Percentiles rank a stretch among this genome's conserved stretches.
phyloP scores from a whole-genome alignment of 139 green algal species.

The Microglena sp. region DNA sequence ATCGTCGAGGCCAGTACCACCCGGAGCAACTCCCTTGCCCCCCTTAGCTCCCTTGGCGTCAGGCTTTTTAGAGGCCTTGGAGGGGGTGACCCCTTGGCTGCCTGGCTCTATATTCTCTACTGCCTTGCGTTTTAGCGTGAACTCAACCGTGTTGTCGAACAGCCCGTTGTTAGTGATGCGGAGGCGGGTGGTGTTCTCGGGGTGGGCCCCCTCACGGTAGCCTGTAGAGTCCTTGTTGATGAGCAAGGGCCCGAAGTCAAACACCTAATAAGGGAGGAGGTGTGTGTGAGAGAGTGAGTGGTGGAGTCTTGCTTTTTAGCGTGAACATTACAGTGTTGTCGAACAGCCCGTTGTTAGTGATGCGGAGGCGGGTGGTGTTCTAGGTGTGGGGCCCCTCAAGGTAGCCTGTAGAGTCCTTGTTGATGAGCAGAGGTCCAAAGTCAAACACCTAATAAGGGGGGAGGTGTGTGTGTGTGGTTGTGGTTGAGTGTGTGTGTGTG shows the following conservation, averaged over 20 bases:
- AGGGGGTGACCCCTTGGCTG: slow-evolving; percentile 9
- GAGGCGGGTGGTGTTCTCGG: slow-evolving; percentile 49
- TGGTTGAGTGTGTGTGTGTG: too few species aligned
- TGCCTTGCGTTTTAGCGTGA: slow-evolving; percentile 39
- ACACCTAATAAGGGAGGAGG: slow-evolving; percentile 37
- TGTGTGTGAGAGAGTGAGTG: too few species aligned
- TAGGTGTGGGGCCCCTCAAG: slow-evolving; percentile 36
- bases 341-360: slow-evolving; percentile 74
- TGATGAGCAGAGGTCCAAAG: slow-evolving; percentile 63
- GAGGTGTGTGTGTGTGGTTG: too few species aligned
- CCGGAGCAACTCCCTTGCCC: not conserved
- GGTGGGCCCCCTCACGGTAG: slow-evolving; percentile 31
- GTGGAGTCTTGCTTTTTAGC: slow-evolving; percentile 42
- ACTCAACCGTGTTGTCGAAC: slow-evolving; percentile 51
- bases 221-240: too few species aligned
- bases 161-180: slow-evolving; percentile 73
- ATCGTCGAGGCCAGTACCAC: slow-evolving; percentile 8
- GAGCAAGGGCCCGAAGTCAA: slow-evolving; percentile 76
- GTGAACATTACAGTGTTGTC: slow-evolving; percentile 44
- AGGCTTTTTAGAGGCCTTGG: slow-evolving; percentile 9
- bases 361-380: slow-evolving; percentile 52
- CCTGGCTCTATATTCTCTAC: not conserved
- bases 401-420: slow-evolving; percentile 28
- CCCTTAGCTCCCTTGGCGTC: slow-evolving; percentile 12
- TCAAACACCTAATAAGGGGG: slow-evolving; percentile 59